phyloP scores from a whole-genome alignment of 352 stramenopile genomes.

The Phytopythium kandeliae region DNA sequence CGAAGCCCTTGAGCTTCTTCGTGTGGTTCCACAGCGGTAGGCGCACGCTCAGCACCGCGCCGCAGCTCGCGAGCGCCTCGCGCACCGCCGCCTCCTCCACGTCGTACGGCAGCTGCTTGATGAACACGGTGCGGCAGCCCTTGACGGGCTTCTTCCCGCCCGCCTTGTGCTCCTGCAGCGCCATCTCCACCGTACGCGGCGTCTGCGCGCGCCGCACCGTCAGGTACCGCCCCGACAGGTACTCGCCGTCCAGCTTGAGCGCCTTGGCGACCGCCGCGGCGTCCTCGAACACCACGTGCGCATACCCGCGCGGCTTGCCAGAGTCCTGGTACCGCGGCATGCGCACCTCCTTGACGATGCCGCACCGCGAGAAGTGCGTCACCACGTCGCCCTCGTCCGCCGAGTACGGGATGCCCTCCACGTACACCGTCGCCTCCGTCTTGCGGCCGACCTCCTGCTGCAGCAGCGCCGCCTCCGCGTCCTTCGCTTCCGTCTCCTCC shows the following conservation, averaged over 20 bases:
- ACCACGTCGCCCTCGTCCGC: constrained; percentile 87
- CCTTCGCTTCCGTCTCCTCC: constrained; percentile 7
- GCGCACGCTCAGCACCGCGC: constrained; percentile 90
- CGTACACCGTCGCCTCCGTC: constrained; percentile 87
- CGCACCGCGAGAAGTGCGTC: constrained; percentile 84
- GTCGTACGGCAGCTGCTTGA: constrained; percentile 94
- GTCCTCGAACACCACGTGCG: constrained; percentile 90
- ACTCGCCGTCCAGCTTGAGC: constrained; percentile 84
- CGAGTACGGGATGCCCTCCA: constrained; percentile 95
- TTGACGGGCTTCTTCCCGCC: constrained; percentile 69
- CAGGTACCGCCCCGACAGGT: constrained; percentile 88
- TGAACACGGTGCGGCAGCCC: constrained; percentile 91
- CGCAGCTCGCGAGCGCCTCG: constrained; percentile 80
- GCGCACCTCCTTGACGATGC: constrained; percentile 91
- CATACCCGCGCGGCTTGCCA: constrained; percentile 88
- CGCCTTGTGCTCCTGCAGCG: constrained; percentile 60
- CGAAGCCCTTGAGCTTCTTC: constrained; percentile 95
- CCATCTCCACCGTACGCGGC: constrained; percentile 62
- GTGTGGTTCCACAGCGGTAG: constrained; percentile 93
- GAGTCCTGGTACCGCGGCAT: constrained; percentile 92
- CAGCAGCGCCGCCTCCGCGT: constrained; percentile 27
- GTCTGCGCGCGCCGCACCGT: constrained; percentile 80
- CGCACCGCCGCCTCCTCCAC: constrained; percentile 82
- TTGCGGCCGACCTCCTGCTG: constrained; percentile 67
- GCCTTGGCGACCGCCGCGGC: constrained; percentile 63